Conservation (phyloP, 116 monocot genomes). For the Papilionanthe hybrid region DNA sequence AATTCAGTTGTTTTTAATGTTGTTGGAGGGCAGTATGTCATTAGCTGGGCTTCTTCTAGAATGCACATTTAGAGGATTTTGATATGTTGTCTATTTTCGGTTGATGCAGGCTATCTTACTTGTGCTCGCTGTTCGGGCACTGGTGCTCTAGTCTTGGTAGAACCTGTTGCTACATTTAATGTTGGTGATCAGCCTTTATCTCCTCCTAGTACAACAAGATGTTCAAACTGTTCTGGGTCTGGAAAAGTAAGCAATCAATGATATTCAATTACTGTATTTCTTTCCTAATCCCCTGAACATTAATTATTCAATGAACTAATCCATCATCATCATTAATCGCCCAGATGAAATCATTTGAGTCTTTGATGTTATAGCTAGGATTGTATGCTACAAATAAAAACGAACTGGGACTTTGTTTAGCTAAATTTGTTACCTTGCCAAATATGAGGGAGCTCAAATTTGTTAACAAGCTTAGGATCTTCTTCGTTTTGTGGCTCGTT, state of each 20-base stretch:
- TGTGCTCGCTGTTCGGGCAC: constrained; percentile 94
- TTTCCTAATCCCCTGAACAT: neutral
- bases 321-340: neutral
- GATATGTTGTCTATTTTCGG: neutral
- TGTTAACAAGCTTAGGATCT: neutral
- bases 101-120: constrained; percentile 81
- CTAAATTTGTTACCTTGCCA: neutral
- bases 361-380: neutral
- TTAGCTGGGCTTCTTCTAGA: neutral
- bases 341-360: neutral
- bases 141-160: constrained; percentile 63
- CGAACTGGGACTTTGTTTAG: neutral
- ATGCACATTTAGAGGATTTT: neutral
- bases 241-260: constrained; percentile 61
- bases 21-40: neutral
- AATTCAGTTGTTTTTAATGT: neutral
- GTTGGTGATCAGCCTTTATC: constrained; percentile 55
- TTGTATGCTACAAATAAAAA: neutral
- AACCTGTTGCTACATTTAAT: constrained; percentile 61
- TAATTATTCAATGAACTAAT: neutral
- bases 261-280: neutral
- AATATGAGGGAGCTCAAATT: neutral
- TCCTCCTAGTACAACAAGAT: constrained; percentile 64
- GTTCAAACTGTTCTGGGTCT: constrained; percentile 89
- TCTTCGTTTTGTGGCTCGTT: neutral